These are phyloP conservation scores for Limtongozyma cylindracea DNA, from an alignment of 805 yeast genomes.

Conservation along the genomic window DNA sequence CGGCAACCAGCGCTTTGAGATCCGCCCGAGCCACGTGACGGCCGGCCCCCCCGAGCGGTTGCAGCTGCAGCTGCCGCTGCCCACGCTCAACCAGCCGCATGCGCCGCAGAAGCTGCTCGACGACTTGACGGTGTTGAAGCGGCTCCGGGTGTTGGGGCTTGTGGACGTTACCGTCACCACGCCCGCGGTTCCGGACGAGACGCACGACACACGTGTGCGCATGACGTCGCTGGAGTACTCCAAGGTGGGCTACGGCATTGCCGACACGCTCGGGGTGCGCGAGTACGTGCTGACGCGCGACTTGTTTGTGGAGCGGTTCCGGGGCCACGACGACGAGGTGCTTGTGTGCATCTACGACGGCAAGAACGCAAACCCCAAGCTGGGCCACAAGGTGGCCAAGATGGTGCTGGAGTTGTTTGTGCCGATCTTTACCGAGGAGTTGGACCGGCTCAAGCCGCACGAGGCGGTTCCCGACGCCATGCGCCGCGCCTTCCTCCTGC, in stretches of 20 bases:
- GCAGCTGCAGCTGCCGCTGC: too few relatives aligned
- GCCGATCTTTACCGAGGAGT: constrained; percentile 39
- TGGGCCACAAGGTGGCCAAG: constrained; percentile 40
- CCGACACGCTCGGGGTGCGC: constrained; percentile 58
- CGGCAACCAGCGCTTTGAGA: constrained; percentile 80
- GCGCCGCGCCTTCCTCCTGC: constrained; percentile 51
- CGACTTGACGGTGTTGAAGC: constrained; percentile 30
- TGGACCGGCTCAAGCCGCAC: constrained; percentile 15
- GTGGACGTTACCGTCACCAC: constrained; percentile 92
- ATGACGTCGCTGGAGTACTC: constrained; percentile 68
- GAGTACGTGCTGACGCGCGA: constrained; percentile 53
- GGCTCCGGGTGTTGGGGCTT: constrained; percentile 53
- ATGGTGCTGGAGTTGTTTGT: constrained; percentile 52
- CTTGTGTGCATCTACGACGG: constrained; percentile 77
- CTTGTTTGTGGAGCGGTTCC: constrained; percentile 63
- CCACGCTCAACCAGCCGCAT: too few relatives aligned
- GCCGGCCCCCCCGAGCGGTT: too few relatives aligned
- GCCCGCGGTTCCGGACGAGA: constrained; percentile 73
- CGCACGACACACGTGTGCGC: constrained; percentile 59
- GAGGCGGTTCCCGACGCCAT: constrained; percentile 49
- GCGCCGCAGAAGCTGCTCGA: constrained; percentile 40
- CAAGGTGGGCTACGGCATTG: constrained; percentile 68
- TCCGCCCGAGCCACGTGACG: constrained; percentile 31
- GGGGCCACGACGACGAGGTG: constrained; percentile 66
- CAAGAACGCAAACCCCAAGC: constrained; percentile 14